A percentile compares a stretch with the other conserved stretches of the same genome.
These are phyloP conservation scores for Casuarina cunninghamiana DNA, from an alignment of 306 rosid species.

Conservation along the genomic window DNA sequence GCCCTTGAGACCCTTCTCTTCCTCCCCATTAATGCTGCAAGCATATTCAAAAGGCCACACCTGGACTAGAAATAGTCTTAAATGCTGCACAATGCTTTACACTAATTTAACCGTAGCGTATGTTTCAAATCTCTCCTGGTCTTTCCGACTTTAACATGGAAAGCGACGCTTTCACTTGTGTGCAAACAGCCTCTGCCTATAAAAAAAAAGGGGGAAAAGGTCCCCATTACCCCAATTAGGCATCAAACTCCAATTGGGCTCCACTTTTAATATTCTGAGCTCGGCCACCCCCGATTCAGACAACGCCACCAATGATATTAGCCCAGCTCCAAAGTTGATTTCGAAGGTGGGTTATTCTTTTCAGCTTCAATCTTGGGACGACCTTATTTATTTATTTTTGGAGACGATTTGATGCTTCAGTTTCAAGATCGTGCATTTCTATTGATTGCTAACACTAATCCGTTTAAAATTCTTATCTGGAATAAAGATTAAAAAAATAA, in stretches of 20 bases:
- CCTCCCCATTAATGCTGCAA: slow-evolving; percentile 30
- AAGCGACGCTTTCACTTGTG: neutral
- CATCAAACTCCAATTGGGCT: neutral
- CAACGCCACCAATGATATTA: too few relatives aligned
- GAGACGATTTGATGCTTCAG: too few relatives aligned
- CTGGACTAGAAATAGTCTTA: slow-evolving; percentile 22
- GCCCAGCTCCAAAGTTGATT: too few relatives aligned
- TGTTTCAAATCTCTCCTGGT: neutral
- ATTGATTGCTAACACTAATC: too few relatives aligned
- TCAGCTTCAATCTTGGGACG: too few relatives aligned
- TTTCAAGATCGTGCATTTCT: too few relatives aligned
- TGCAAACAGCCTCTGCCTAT: neutral
- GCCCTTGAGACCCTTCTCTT: too few relatives aligned
- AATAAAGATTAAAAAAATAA: too few relatives aligned
- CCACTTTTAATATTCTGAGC: neutral
- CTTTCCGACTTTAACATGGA: neutral
- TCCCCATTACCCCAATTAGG: neutral
- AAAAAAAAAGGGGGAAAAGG: neutral
- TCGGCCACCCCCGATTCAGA: neutral
- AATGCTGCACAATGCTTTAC: slow-evolving; percentile 16
- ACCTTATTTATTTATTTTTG: too few relatives aligned
- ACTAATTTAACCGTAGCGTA: slow-evolving; percentile 1
- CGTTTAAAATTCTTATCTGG: too few relatives aligned
- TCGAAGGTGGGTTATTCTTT: too few relatives aligned
- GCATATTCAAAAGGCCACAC: slow-evolving; percentile 20